phyloP scores from a whole-genome alignment of 768 basidiomycete genomes.

The Amanita muscaria region DNA sequence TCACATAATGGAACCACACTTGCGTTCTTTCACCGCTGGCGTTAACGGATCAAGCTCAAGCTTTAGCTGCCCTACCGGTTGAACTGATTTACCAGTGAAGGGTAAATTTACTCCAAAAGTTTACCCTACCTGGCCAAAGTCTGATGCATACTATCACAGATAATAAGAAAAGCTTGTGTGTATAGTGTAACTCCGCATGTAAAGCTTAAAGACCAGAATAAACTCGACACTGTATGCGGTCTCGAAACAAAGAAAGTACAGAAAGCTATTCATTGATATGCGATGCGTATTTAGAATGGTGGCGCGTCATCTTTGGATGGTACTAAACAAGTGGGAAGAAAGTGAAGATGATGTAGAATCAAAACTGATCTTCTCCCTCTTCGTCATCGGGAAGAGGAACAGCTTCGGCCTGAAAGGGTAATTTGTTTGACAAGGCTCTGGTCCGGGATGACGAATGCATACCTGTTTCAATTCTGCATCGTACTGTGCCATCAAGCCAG shows the following conservation, averaged over 20 bases:
- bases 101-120: slow-evolving; percentile 5
- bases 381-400: slow-evolving; percentile 98
- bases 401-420: slow-evolving; percentile 56
- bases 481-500: slow-evolving; percentile 70
- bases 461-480: slow-evolving; percentile 66
- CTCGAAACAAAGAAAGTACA: slow-evolving; percentile 12
- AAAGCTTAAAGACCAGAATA: neutral
- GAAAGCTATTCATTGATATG: slow-evolving; percentile 14
- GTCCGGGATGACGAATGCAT: slow-evolving; percentile 13
- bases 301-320: slow-evolving; percentile 18
- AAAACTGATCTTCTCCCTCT: slow-evolving; percentile 61
- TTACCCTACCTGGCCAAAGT: neutral
- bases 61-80: slow-evolving; percentile 13
- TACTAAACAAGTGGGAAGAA: slow-evolving; percentile 11
- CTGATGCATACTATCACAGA: neutral
- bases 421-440: slow-evolving; percentile 4
- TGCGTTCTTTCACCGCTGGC: slow-evolving; percentile 18
- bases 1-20: slow-evolving; percentile 17
- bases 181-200: neutral
- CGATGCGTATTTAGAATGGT: slow-evolving; percentile 18
- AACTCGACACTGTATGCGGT: neutral
- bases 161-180: neutral
- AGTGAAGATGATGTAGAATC: slow-evolving; percentile 25
- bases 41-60: slow-evolving; percentile 16
- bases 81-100: neutral